Conservation (phyloP, 129 eudicot genomes). For the Pittosporum tobira region DNA sequence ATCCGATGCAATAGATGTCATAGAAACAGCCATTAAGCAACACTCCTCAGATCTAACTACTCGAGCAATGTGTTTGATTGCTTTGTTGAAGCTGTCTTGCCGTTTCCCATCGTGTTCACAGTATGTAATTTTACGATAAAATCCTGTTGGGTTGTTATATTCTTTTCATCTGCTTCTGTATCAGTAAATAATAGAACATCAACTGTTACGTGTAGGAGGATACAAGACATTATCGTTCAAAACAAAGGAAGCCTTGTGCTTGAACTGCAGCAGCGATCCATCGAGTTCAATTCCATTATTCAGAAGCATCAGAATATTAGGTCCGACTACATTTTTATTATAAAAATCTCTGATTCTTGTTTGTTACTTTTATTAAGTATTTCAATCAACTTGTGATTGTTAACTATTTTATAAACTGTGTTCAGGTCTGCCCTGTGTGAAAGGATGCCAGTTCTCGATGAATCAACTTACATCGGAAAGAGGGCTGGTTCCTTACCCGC, state of each 20-base stretch:
- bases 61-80: constrained; percentile 83
- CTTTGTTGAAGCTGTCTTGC: constrained; percentile 83
- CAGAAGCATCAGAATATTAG: constrained; percentile 79
- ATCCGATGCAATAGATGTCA: constrained; percentile 75
- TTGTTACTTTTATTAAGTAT: background rate
- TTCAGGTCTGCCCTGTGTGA: constrained; percentile 79
- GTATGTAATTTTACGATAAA: too few species aligned
- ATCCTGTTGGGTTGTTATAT: too few species aligned
- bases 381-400: too few species aligned
- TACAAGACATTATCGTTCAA: constrained; percentile 55
- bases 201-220: constrained; percentile 53
- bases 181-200: background rate
- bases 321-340: constrained; percentile 22
- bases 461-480: constrained; percentile 78
- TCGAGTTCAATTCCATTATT: constrained; percentile 76
- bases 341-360: background rate
- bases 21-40: constrained; percentile 62
- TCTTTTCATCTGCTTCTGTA: background rate
- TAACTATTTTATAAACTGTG: too few species aligned
- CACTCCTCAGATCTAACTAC: constrained; percentile 79
- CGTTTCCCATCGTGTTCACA: constrained; percentile 89
- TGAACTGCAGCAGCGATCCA: constrained; percentile 94
- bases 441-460: constrained; percentile 96
- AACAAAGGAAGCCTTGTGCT: constrained; percentile 84
- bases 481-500: constrained; percentile 71